Percentiles rank a stretch among this genome's conserved stretches.
These are phyloP conservation scores for Stemphylium beticola DNA, from an alignment of 2,329 filamentous ascomycete species.

Conservation along the genomic window DNA sequence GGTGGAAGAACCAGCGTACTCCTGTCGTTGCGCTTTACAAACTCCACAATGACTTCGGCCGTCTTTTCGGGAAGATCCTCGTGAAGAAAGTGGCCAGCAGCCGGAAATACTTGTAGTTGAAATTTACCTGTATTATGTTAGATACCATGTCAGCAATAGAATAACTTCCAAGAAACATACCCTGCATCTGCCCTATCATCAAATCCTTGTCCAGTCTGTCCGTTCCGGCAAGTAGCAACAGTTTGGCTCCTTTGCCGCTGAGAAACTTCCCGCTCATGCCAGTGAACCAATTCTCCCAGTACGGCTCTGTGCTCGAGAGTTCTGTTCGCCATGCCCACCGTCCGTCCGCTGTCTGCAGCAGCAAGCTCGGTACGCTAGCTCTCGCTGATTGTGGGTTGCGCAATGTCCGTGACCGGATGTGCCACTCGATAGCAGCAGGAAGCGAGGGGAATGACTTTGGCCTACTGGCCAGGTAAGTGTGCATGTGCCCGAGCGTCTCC, in stretches of 20 bases:
- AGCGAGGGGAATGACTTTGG: conserved; percentile 79
- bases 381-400: conserved; percentile 83
- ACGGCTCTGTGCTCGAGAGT: conserved; percentile 80
- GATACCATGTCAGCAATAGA: conserved; percentile 12
- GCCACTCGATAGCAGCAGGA: conserved; percentile 88
- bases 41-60: conserved; percentile 83
- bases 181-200: conserved; percentile 97
- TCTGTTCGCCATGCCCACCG: conserved; percentile 86
- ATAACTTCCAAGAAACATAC: conserved; percentile 53
- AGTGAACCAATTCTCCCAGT: conserved; percentile 93
- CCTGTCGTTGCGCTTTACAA: conserved; percentile 89
- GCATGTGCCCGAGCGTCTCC: conserved; percentile 93
- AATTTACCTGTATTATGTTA: conserved; percentile 74
- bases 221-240: conserved; percentile 84
- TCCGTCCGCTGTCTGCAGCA: conserved; percentile 57
- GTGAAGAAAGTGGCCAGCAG: conserved; percentile 95
- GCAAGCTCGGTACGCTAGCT: conserved; percentile 82
- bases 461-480: conserved; percentile 83
- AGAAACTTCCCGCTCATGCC: conserved; percentile 90
- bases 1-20: conserved; percentile 84
- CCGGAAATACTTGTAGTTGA: conserved; percentile 89
- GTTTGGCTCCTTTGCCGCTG: conserved; percentile 78
- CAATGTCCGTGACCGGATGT: conserved; percentile 85
- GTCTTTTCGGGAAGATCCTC: conserved; percentile 93
- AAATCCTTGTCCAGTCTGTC: conserved; percentile 89